Evolutionary conservation across 331 rosid species (phyloP).

Genomic region (Spiraea crenata): DNA sequence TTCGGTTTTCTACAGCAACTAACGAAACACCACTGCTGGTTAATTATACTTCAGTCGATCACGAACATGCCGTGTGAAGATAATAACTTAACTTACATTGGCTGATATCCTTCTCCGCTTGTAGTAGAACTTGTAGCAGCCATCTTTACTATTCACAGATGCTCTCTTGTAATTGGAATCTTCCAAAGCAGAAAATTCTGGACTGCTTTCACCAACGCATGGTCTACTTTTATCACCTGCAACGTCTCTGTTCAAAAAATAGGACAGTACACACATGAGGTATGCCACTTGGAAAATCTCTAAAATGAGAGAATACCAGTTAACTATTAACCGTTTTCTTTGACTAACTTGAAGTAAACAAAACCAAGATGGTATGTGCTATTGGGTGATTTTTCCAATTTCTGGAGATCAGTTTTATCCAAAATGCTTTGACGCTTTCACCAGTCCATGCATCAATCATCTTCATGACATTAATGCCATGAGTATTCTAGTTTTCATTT

Average conservation of each 20-base stretch:
- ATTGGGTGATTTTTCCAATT: neutral
- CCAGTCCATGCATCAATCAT: too few species aligned
- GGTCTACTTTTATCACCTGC: conserved; percentile 30
- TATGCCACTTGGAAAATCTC: too few species aligned
- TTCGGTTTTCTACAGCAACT: neutral
- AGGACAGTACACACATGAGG: neutral
- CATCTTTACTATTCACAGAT: neutral
- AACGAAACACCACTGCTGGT: neutral
- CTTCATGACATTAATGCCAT: neutral
- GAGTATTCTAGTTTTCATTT: neutral
- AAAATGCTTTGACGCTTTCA: neutral
- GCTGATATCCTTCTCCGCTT: conserved; percentile 27
- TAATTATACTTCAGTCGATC: neutral
- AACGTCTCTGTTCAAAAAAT: conserved; percentile 33
- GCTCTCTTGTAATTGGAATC: conserved; percentile 13
- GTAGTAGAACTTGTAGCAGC: conserved; percentile 22
- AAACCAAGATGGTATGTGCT: neutral
- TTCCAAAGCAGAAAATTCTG: conserved; percentile 14
- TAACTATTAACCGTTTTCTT: too few species aligned
- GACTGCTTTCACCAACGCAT: conserved; percentile 24
- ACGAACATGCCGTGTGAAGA: neutral
- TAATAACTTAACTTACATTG: neutral
- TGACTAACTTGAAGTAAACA: neutral
- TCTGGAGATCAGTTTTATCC: neutral
- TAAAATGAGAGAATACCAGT: too few species aligned